A percentile compares a stretch with the other conserved stretches of the same genome.
phyloP scores from a whole-genome alignment of 169 alveolate species.

The Plasmodium vinckei region DNA sequence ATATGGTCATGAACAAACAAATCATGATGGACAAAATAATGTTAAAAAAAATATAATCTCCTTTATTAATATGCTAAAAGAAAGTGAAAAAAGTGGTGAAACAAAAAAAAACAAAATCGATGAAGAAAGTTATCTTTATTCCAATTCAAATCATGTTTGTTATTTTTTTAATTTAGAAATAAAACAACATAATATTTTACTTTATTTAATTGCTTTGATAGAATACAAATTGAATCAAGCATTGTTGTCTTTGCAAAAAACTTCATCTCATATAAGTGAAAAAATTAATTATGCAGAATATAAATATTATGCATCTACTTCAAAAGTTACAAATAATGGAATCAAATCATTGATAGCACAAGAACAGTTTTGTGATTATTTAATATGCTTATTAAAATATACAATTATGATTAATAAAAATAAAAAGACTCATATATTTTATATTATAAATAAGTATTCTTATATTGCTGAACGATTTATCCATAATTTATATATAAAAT shows the following conservation, averaged over 20 bases:
- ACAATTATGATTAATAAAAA: conserved; percentile 31
- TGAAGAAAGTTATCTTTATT: neutral
- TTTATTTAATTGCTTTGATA: conserved; percentile 25
- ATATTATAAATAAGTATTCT: conserved; percentile 29
- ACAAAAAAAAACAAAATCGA: neutral
- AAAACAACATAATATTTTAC: conserved; percentile 54
- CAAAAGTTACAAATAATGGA: neutral
- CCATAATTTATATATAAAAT: conserved; percentile 18
- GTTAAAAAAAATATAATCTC: conserved; percentile 10
- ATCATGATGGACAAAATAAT: neutral
- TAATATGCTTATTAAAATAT: conserved; percentile 51
- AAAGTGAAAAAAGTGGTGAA: neutral
- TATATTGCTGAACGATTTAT: conserved; percentile 13
- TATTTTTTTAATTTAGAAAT: conserved; percentile 23
- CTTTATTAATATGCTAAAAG: conserved; percentile 29
- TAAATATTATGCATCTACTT: neutral
- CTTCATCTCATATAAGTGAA: neutral
- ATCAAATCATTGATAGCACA: neutral
- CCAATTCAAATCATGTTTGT: neutral
- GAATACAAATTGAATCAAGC: conserved; percentile 41
- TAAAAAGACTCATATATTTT: conserved; percentile 13
- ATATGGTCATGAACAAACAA: conserved; percentile 9
- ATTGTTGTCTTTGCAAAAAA: neutral
- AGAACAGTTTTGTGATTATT: conserved; percentile 45
- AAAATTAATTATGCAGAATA: neutral